A percentile compares a stretch with the other conserved stretches of the same genome.
phyloP scores from a whole-genome alignment of 129 eudicot species.

The Logfia minima region DNA sequence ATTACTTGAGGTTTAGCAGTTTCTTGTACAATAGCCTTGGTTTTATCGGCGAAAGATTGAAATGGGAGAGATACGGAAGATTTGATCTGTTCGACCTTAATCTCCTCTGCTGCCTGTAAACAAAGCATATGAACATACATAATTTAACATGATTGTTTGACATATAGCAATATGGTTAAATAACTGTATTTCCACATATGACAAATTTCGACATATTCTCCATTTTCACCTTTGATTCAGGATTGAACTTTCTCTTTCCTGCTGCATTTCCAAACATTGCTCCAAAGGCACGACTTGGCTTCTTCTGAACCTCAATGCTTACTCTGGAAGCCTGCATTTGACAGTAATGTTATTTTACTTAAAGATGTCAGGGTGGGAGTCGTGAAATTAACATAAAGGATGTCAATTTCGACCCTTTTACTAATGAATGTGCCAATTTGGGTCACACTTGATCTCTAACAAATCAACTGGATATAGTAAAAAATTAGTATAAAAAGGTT shows the following conservation, averaged over 20 bases:
- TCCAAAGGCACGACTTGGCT: constrained; percentile 85
- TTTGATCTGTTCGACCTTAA: constrained; percentile 66
- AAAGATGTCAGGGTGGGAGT: background rate
- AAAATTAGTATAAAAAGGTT: background rate
- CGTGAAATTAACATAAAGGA: background rate
- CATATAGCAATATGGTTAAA: constrained; percentile 9
- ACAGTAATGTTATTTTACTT: background rate
- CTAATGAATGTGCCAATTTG: background rate
- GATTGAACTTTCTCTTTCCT: constrained; percentile 64
- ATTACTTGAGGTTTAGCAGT: constrained; percentile 27
- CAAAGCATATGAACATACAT: background rate
- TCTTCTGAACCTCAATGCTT: constrained; percentile 71
- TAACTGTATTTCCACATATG: constrained; percentile 2
- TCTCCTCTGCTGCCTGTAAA: constrained; percentile 49
- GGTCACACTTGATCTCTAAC: background rate
- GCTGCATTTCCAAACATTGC: constrained; percentile 69
- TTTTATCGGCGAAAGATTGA: constrained; percentile 46
- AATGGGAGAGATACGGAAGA: constrained; percentile 53
- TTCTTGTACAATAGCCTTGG: constrained; percentile 30
- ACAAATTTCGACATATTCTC: background rate
- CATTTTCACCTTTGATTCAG: constrained; percentile 47
- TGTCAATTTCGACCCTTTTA: background rate
- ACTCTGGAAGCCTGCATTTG: constrained; percentile 56
- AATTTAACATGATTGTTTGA: constrained; percentile 2
- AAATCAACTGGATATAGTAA: background rate